Evolutionary conservation across 352 stramenopile species (phyloP).

Genomic region (Plasmopara viticola): DNA sequence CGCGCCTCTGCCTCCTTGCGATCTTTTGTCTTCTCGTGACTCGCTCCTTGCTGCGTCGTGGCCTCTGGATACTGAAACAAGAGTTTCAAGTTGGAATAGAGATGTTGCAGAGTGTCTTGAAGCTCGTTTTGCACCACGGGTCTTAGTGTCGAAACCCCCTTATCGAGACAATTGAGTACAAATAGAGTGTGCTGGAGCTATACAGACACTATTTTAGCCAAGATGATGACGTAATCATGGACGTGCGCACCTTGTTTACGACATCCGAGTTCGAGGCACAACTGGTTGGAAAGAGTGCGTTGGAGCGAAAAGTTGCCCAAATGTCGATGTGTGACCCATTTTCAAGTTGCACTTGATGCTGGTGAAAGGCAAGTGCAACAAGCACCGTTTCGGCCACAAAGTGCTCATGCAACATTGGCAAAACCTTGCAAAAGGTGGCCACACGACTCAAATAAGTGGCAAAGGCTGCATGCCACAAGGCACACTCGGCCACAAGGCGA

Average conservation of each 20-base stretch:
- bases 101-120: slow-evolving; percentile 22
- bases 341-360: slow-evolving; percentile 16
- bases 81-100: slow-evolving; percentile 22
- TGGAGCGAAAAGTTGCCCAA: slow-evolving; percentile 25
- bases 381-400: slow-evolving; percentile 31
- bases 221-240: background rate
- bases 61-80: slow-evolving; percentile 31
- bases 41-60: background rate
- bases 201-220: background rate
- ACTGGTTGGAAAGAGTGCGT: slow-evolving; percentile 21
- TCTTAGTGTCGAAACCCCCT: slow-evolving; percentile 16
- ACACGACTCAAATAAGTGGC: slow-evolving; percentile 36
- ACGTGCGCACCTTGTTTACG: slow-evolving; percentile 31
- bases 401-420: slow-evolving; percentile 17
- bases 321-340: slow-evolving; percentile 9
- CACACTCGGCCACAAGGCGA: slow-evolving; percentile 37
- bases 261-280: slow-evolving; percentile 29
- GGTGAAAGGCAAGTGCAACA: slow-evolving; percentile 33
- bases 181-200: slow-evolving; percentile 36
- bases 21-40: slow-evolving; percentile 20
- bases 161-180: slow-evolving; percentile 30
- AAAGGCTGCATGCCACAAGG: slow-evolving; percentile 32
- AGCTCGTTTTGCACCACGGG: slow-evolving; percentile 21
- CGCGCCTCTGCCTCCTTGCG: slow-evolving; percentile 28
- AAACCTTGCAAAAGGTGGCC: slow-evolving; percentile 27